Conservation (phyloP, 352 stramenopile genomes). For the Aphanomyces cochlioides region DNA sequence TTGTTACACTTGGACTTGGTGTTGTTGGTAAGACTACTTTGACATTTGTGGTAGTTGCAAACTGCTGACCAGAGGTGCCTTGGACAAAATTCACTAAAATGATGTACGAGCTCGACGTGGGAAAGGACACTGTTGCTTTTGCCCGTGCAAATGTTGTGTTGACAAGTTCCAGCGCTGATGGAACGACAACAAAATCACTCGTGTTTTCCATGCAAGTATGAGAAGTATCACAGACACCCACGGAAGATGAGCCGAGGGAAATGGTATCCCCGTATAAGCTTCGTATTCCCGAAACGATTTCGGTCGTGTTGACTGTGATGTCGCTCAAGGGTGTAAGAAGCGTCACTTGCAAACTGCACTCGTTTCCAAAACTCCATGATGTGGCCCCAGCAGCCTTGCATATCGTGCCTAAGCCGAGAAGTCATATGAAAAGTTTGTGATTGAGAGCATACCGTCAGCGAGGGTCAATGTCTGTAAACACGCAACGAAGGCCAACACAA, state of each 20-base stretch:
- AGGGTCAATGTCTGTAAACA: too few species aligned
- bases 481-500: too few species aligned
- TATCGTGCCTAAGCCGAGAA: not conserved
- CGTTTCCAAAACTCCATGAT: constrained; percentile 5
- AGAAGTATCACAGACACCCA: constrained; percentile 11
- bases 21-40: not conserved
- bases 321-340: not conserved
- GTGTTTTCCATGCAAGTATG: not conserved
- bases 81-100: not conserved
- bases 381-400: not conserved
- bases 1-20: not conserved
- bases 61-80: constrained; percentile 1
- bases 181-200: not conserved
- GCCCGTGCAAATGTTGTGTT: constrained; percentile 2
- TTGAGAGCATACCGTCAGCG: too few species aligned
- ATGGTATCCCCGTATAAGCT: constrained; percentile 12
- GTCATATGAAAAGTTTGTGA: too few species aligned
- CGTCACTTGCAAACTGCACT: constrained; percentile 14
- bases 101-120: not conserved
- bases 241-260: not conserved
- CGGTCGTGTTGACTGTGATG: not conserved
- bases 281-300: not conserved
- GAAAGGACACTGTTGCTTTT: not conserved
- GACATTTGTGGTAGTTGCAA: not conserved
- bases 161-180: not conserved